Evolutionary conservation across 2,329 filamentous ascomycete genomes (phyloP).

Genomic region (Sporothrix variecibatus): DNA sequence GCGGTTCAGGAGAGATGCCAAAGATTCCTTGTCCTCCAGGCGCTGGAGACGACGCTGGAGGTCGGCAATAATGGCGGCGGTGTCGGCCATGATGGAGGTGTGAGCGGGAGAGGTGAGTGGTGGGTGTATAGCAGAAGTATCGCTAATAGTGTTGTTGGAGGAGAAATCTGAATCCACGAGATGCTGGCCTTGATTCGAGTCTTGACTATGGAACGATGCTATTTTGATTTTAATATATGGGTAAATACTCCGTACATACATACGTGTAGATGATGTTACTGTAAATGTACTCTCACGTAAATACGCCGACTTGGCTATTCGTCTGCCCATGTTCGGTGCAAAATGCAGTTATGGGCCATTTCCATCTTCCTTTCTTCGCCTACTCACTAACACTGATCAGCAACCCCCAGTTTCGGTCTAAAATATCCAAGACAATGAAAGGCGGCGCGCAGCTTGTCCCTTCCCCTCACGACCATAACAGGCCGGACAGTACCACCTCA

Average conservation of each 20-base stretch:
- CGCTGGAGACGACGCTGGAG: background rate
- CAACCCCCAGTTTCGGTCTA: background rate
- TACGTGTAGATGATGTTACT: background rate
- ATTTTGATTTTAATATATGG: background rate
- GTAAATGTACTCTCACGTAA: background rate
- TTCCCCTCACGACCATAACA: background rate
- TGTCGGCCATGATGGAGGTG: background rate
- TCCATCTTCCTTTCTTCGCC: background rate
- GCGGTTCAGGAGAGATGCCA: background rate
- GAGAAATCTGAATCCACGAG: background rate
- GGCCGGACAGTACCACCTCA: background rate
- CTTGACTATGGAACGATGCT: background rate
- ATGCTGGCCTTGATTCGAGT: no score
- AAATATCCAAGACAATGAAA: background rate
- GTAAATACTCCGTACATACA: no score
- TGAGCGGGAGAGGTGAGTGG: background rate
- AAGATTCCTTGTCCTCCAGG: background rate
- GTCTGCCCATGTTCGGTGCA: background rate
- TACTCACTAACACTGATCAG: background rate
- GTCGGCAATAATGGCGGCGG: slow-evolving; percentile 10
- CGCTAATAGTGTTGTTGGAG: no score
- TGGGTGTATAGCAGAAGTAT: background rate
- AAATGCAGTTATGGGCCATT: background rate
- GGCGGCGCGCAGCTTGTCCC: background rate
- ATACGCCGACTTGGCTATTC: background rate